These are phyloP conservation scores for Candolleomyces efflorescens DNA, from an alignment of 768 basidiomycete genomes.

Conservation along the genomic window DNA sequence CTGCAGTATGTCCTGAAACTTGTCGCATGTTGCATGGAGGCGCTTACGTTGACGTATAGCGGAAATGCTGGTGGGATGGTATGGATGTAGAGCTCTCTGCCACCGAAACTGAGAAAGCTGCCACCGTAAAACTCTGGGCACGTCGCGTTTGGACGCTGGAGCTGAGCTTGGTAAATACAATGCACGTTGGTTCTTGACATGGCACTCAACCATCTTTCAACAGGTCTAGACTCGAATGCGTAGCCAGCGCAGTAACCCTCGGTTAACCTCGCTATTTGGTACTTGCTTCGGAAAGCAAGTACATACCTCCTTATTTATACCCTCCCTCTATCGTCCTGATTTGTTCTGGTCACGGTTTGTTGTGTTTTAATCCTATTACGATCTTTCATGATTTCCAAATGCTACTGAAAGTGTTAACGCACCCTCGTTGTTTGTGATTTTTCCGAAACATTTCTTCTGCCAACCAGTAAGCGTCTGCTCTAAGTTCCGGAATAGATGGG, in stretches of 20 bases:
- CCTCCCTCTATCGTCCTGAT: background rate
- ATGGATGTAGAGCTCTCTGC: constrained; percentile 81
- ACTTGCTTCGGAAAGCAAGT: background rate
- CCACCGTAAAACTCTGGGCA: constrained; percentile 89
- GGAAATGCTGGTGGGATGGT: constrained; percentile 99
- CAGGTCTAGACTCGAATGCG: background rate
- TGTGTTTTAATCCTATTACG: constrained; percentile 13
- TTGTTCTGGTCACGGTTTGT: background rate
- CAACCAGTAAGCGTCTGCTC: background rate
- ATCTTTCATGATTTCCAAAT: constrained; percentile 18
- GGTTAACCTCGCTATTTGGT: background rate
- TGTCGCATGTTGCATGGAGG: constrained; percentile 7
- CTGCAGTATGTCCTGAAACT: constrained; percentile 82
- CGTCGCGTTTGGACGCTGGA: constrained; percentile 98
- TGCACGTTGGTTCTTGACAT: background rate
- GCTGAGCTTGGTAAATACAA: constrained; percentile 72
- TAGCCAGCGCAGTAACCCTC: background rate
- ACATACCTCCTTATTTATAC: background rate
- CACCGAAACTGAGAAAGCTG: constrained; percentile 43
- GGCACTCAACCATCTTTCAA: too few relatives aligned
- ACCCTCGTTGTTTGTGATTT: background rate
- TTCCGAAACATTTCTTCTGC: too few relatives aligned
- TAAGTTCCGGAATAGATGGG: background rate
- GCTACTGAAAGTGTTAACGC: background rate
- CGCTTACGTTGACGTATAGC: constrained; percentile 37